Evolutionary conservation across 768 basidiomycete species (phyloP).

Genomic region (Collybia nuda): DNA sequence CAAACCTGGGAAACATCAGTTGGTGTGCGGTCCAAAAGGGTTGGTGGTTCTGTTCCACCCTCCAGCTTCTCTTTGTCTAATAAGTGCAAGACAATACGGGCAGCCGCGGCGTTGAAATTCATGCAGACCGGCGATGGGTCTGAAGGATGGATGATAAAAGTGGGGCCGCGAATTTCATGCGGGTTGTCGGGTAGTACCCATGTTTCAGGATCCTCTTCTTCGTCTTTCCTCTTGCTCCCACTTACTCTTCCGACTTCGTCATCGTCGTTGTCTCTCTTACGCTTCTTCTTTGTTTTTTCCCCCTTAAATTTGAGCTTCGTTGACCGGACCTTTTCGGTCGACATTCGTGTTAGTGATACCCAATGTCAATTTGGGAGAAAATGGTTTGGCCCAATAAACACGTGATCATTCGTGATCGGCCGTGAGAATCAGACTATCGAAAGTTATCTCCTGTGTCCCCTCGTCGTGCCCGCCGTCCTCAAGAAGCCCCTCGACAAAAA

Average conservation of each 20-base stretch:
- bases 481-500: conserved; percentile 52
- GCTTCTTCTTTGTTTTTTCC: conserved; percentile 81
- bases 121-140: conserved; percentile 76
- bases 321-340: conserved; percentile 54
- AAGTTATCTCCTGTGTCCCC: conserved; percentile 24
- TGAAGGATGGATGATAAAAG: conserved; percentile 81
- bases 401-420: conserved; percentile 25
- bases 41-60: conserved; percentile 39
- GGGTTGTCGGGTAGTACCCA: conserved; percentile 79
- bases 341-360: conserved; percentile 18
- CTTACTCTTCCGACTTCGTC: conserved; percentile 43
- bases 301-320: conserved; percentile 88
- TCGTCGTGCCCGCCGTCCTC: conserved; percentile 58
- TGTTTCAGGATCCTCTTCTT: conserved; percentile 67
- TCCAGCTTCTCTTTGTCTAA: conserved; percentile 61
- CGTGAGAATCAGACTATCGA: conserved; percentile 35
- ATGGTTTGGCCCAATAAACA: conserved; percentile 15
- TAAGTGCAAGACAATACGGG: conserved; percentile 63
- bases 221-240: conserved; percentile 49
- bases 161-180: conserved; percentile 82
- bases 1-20: conserved; percentile 88
- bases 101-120: conserved; percentile 77
- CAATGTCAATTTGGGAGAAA: too few relatives aligned
- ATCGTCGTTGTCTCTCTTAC: conserved; percentile 62
- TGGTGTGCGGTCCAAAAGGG: conserved; percentile 66